Conservation (phyloP, 2,329 filamentous ascomycete genomes). For the Fusarium pseudoanthophilum region DNA sequence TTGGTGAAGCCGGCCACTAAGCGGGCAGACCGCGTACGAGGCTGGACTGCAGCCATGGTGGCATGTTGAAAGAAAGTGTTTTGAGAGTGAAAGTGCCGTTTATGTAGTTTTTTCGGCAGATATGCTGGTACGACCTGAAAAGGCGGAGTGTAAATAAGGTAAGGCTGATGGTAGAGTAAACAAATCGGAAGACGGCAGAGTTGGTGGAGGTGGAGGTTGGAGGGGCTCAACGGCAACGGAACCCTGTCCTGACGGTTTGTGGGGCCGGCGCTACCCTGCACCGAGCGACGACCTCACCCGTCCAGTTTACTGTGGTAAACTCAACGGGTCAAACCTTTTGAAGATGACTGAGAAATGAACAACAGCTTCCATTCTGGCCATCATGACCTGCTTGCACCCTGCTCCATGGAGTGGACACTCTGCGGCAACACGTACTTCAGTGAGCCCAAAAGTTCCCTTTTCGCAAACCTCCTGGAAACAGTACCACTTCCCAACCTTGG, state of each 20-base stretch:
- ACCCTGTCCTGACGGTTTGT: conserved; percentile 11
- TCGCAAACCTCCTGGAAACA: too few species aligned
- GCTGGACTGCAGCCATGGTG: conserved; percentile 41
- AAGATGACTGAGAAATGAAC: too few species aligned
- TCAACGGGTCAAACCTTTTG: too few species aligned
- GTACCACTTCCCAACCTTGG: too few species aligned
- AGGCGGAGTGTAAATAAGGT: conserved; percentile 39
- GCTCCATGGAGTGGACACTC: too few species aligned
- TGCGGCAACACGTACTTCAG: too few species aligned
- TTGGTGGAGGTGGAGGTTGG: conserved; percentile 21
- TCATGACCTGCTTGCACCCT: too few species aligned
- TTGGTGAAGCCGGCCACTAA: conserved; percentile 42
- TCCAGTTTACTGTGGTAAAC: neutral
- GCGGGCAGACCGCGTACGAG: conserved; percentile 44
- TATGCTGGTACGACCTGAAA: conserved; percentile 24
- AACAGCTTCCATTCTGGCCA: too few species aligned
- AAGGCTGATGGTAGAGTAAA: conserved; percentile 37
- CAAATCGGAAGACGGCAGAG: conserved; percentile 26
- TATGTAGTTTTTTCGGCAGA: conserved; percentile 27
- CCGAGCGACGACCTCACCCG: neutral
- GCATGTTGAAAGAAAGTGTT: conserved; percentile 26
- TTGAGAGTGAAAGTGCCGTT: neutral
- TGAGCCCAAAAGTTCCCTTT: too few species aligned
- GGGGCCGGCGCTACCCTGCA: conserved; percentile 35
- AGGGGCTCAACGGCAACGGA: conserved; percentile 5